Base-by-base conservation (phyloP, 139 green algal species). In the Micromonas pusilla region DNA sequence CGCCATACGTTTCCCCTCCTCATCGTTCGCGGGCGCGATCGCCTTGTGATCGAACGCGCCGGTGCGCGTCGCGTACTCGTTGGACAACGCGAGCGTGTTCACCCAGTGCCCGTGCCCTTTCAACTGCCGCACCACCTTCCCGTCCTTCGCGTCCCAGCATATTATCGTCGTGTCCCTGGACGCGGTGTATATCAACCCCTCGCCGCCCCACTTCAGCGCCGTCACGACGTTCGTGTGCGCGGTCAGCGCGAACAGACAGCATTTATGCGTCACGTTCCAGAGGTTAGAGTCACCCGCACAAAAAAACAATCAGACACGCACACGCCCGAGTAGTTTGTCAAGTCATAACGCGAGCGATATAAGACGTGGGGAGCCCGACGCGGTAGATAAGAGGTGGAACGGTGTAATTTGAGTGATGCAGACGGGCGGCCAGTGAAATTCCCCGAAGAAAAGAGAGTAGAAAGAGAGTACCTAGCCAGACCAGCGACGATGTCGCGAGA, bases 21-120 rank as follows among this genome's bases (percentile, higher is more conserved):
- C 83, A 13, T 33, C 28, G 3, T 83, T 84, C 31, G 76, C 30
- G 28, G 73, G 72, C 52, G 31, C 84, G 19, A 45, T 79, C 1
- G 91, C 93, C 1, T 52, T 91, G 87, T 98, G 91, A 84, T 99
- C 94, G 80, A 89, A 97, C 2, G 93, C 82, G 0, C 95, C 95
- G 21, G 90, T 96, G 13, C 94, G 81, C 66, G 98, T 85, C 23
- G 85, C 94, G 77, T 91, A 87, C 77, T 96, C 93, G 21, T 87
- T 89, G 76, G 83, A 93, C 2, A 99, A 84, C 63, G 93, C 92
- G 66, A 99, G 84, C 2, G 90, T 95, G 86, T 99, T 99, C 62
- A 98, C 95, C 94, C 94, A 99, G 86, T 99, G 95, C 1, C 87
- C 95, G 72, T 99, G 95, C 9, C 94, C 95, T 70, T 90, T 91